These are phyloP conservation scores for Chimonanthus salicifolius DNA, from an alignment of 164 flowering plant species.

Conservation along the genomic window DNA sequence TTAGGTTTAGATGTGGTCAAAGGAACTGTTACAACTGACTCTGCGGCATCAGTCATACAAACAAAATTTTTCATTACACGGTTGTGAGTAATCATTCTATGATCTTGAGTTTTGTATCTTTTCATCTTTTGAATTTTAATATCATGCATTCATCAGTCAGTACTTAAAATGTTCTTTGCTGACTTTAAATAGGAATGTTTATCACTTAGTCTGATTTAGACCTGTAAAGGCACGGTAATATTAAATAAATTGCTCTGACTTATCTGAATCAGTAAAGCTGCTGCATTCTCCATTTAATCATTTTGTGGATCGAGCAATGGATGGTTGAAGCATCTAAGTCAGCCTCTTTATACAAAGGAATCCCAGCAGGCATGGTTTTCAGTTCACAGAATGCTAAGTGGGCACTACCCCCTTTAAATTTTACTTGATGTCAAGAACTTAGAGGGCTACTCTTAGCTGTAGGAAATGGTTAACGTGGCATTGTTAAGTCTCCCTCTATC, in stretches of 20 bases:
- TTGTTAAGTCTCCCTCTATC: no score
- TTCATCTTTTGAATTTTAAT: not conserved
- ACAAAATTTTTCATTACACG: slow-evolving; percentile 70
- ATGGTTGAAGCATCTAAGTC: not conserved
- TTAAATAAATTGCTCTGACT: not conserved
- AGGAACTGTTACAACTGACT: slow-evolving; percentile 62
- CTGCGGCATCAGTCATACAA: slow-evolving; percentile 55
- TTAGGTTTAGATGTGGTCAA: slow-evolving; percentile 82
- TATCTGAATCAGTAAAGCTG: not conserved
- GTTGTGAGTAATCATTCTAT: slow-evolving; percentile 40
- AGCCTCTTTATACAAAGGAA: not conserved
- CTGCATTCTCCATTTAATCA: not conserved
- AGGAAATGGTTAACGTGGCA: no score
- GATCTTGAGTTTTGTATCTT: not conserved
- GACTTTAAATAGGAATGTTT: not conserved
- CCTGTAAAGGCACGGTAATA: not conserved
- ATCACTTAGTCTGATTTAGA: not conserved
- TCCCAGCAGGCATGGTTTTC: no score
- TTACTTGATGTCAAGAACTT: no score
- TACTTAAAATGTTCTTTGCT: not conserved
- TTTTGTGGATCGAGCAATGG: not conserved
- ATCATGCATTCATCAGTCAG: no score
- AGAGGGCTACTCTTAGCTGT: no score
- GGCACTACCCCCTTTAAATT: no score
- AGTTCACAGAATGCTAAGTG: no score